phyloP scores from a whole-genome alignment of 73 alveolate species.

The Paramecium octaurelia region DNA sequence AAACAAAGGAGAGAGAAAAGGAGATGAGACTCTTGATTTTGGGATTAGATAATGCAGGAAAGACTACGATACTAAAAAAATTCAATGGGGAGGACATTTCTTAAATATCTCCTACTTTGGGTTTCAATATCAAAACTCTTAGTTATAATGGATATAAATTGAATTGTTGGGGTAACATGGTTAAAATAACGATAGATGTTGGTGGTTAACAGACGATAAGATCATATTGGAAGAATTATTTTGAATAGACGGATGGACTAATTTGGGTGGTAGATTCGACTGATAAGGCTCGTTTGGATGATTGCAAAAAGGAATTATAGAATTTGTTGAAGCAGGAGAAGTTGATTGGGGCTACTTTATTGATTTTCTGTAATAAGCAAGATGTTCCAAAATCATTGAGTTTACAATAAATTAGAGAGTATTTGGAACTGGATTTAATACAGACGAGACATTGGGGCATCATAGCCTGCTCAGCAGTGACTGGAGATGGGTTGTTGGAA shows the following conservation, averaged over 20 bases:
- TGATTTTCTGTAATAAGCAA: conserved; percentile 91
- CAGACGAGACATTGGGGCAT: conserved; percentile 90
- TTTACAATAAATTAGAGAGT: conserved; percentile 80
- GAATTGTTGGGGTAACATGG: conserved; percentile 88
- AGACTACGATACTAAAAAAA: conserved; percentile 90
- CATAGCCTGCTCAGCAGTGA: conserved; percentile 87
- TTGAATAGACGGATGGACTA: conserved; percentile 98
- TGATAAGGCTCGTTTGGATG: conserved; percentile 95
- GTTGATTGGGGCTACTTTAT: conserved; percentile 75
- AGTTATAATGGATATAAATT: conserved; percentile 89
- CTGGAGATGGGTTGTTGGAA: conserved; percentile 95
- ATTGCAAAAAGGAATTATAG: conserved; percentile 86
- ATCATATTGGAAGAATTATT: conserved; percentile 98
- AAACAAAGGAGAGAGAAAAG: conserved; percentile 92
- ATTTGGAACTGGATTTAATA: conserved; percentile 79
- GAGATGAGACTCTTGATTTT: conserved; percentile 90
- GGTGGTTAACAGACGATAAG: conserved; percentile 99
- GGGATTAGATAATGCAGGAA: conserved; percentile 97
- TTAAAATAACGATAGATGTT: conserved; percentile 60
- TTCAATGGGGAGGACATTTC: conserved; percentile 96
- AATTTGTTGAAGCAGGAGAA: conserved; percentile 64
- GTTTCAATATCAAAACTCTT: conserved; percentile 96
- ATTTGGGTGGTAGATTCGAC: conserved; percentile 98
- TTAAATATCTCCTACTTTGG: conserved; percentile 97
- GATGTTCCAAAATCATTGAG: conserved; percentile 97